Base-by-base conservation (phyloP, 768 basidiomycete species). In the Rhodotorula graminis region DNA sequence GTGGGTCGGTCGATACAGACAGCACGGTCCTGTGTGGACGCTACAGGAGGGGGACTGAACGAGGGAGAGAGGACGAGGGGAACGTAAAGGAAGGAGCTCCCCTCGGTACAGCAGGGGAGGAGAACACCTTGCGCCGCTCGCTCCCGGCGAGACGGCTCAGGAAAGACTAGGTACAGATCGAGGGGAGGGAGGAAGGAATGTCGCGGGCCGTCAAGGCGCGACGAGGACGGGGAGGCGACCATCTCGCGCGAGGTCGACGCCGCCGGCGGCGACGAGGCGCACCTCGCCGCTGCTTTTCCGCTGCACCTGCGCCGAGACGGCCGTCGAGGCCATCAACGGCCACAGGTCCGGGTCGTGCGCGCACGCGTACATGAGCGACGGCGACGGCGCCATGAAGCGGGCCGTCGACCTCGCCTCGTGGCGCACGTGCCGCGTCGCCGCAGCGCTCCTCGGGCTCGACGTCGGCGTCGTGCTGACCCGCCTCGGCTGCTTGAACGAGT, bases 321-420 rank as follows among this genome's bases (percentile, higher is more conserved):
- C 61, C 23, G 53, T 57, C 29, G 61, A 25, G 16, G 44, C 33
- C 53, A 69, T 55, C 21, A 61, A 3, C 21, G 67, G 61, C 61
- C 67, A 69, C 16, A 62, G 55, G 67, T 69, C 60, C n/a, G 52
- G 61, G 42, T 61, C 60, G 61, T 56, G 67, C 31, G 67, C 52
- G 44, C 55, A 40, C 21, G 67, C 61, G 46, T 57, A 53, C 42
- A 69, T 62, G 53, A 61, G 53, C 14, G 31, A 52, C 3, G 66
- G 66, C 18, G 66, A 44, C 27, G 66, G 66, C 16, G 66, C 27
- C 23, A n/a, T 27, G n/a, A 49, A 66, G 44, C 46, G 31, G 37
- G 31, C 25, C 37, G 46, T n/a, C 23, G 50, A 14, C 33, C 31
- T 5, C 14, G 11, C 44, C 44, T 12, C 44, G 31, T 46, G 44